Conservation (phyloP, 495 filamentous ascomycete species). For the Neurospora discreta region DNA sequence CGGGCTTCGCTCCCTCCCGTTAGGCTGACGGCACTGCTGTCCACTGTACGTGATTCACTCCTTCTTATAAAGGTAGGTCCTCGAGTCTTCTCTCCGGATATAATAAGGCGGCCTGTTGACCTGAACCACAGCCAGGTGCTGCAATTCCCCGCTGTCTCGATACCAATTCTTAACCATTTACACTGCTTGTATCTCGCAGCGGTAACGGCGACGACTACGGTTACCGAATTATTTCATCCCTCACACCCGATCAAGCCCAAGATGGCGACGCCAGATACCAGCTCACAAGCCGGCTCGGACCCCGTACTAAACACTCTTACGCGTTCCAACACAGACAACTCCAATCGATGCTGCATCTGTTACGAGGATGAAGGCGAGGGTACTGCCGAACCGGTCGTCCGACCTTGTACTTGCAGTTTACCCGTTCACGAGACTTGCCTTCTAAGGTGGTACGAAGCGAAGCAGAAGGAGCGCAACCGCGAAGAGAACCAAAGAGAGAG, state of each 20-base stretch:
- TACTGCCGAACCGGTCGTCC: slow-evolving; percentile 63
- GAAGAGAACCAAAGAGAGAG: background rate
- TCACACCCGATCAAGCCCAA: background rate
- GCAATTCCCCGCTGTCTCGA: background rate
- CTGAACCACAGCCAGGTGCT: background rate
- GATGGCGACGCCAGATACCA: background rate
- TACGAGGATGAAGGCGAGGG: slow-evolving; percentile 62
- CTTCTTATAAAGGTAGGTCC: no score
- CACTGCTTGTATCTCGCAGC: background rate
- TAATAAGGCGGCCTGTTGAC: background rate
- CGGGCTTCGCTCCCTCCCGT: background rate
- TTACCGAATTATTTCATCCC: background rate
- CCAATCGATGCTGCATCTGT: slow-evolving; percentile 81
- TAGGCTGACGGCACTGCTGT: background rate
- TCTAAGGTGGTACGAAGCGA: slow-evolving; percentile 78
- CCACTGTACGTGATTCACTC: background rate
- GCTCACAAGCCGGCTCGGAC: slow-evolving; percentile 2
- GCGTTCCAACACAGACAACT: slow-evolving; percentile 12
- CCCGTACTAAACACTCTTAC: slow-evolving; percentile 1
- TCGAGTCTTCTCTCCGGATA: background rate
- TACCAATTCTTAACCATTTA: background rate
- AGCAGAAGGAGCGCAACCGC: no score
- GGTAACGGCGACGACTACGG: background rate
- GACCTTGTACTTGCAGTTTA: slow-evolving; percentile 78
- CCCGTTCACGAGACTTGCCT: slow-evolving; percentile 86